A percentile compares a stretch with the other conserved stretches of the same genome.
phyloP scores from a whole-genome alignment of 305 asterid species.

The Solanum chacoense region DNA sequence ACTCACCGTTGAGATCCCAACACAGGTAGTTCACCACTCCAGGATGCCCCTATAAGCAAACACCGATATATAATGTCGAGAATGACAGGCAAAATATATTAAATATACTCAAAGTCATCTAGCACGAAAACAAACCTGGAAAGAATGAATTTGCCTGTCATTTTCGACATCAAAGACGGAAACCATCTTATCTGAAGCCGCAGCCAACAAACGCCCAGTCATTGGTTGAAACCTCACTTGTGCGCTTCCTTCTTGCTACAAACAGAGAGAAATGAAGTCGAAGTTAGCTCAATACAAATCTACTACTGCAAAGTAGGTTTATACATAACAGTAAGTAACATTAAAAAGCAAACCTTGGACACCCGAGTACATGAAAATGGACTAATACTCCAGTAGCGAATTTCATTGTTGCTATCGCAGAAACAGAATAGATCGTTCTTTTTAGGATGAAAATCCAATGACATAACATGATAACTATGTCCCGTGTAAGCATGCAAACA shows the following conservation, averaged over 20 bases:
- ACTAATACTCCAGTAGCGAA: slow-evolving; percentile 68
- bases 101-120: background rate
- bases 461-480: slow-evolving; percentile 67
- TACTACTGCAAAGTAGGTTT: background rate
- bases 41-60: slow-evolving; percentile 56
- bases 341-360: slow-evolving; percentile 55
- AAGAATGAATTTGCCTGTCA: slow-evolving; percentile 71
- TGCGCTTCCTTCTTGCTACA: slow-evolving; percentile 85
- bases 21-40: slow-evolving; percentile 77
- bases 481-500: slow-evolving; percentile 74
- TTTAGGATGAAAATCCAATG: slow-evolving; percentile 94
- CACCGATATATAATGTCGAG: background rate
- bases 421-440: slow-evolving; percentile 84
- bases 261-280: slow-evolving; percentile 10
- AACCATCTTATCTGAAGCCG: slow-evolving; percentile 81
- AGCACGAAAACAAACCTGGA: slow-evolving; percentile 52
- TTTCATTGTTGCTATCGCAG: slow-evolving; percentile 79
- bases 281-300: background rate
- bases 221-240: slow-evolving; percentile 93
- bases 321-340: background rate
- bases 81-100: background rate
- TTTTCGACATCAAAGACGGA: slow-evolving; percentile 86
- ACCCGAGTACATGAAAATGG: slow-evolving; percentile 64
- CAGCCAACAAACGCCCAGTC: slow-evolving; percentile 74
- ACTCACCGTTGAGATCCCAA: slow-evolving; percentile 88